Evolutionary conservation across 2,329 filamentous ascomycete species (phyloP).

Genomic region (Blastomyces gilchristii): DNA sequence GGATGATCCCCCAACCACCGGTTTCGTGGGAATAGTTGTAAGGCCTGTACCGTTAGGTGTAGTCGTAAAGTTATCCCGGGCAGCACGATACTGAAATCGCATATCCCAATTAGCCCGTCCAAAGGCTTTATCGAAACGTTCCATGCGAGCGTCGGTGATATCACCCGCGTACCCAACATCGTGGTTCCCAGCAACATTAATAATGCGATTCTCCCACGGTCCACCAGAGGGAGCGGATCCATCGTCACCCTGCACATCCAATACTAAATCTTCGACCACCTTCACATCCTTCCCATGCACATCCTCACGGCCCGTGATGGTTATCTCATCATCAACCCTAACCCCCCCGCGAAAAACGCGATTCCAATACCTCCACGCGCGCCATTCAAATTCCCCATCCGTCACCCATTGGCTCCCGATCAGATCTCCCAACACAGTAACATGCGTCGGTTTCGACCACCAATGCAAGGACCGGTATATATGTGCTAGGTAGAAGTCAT

Average conservation of each 20-base stretch:
- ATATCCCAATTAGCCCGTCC: conserved; percentile 87
- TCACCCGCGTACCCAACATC: conserved; percentile 96
- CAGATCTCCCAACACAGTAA: conserved; percentile 80
- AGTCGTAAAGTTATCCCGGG: neutral
- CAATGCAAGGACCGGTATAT: conserved; percentile 76
- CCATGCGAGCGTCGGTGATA: conserved; percentile 61
- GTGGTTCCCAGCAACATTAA: conserved; percentile 91
- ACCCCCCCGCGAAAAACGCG: conserved; percentile 62
- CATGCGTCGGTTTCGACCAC: conserved; percentile 78
- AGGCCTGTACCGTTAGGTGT: conserved; percentile 19
- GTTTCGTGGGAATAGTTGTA: conserved; percentile 24
- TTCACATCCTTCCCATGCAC: conserved; percentile 31
- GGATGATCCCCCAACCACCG: conserved; percentile 1
- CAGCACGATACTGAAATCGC: conserved; percentile 51
- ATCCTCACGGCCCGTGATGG: conserved; percentile 21
- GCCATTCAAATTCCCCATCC: conserved; percentile 67
- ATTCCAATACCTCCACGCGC: conserved; percentile 68
- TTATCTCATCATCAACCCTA: conserved; percentile 46
- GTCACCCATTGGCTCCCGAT: conserved; percentile 92
- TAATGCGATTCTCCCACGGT: conserved; percentile 62
- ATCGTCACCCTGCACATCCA: conserved; percentile 36
- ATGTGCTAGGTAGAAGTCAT: conserved; percentile 89
- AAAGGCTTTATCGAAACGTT: conserved; percentile 74
- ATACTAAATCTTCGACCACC: conserved; percentile 18
- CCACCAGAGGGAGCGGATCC: neutral